Evolutionary conservation across 2,329 filamentous ascomycete genomes (phyloP), one percentile per base, ranked within the genome.

Genomic region (Colletotrichum melonis): DNA sequence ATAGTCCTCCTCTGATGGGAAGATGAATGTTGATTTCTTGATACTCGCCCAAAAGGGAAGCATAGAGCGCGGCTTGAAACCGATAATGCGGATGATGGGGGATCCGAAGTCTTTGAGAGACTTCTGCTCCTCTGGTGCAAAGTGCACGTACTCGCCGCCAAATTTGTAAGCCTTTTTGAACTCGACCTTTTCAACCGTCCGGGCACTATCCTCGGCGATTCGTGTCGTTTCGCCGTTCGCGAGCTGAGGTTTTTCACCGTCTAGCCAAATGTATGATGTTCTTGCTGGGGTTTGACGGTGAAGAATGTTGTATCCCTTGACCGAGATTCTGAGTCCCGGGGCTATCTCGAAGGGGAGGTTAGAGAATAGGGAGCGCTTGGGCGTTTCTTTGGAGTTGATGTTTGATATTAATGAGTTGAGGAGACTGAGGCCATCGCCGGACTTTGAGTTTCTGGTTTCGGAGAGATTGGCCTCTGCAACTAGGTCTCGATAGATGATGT

Each of bases 121-220:
- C 71, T 92, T 92, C 73, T 96, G 91, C 81, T 99, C 96, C 42
- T 98, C 95, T 0, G 92, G 89, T 0, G 92, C 92, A 81, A 99
- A 99, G 62, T 93, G 89, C 59, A 99, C 91, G 60, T 95, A 95
- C 76, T 97, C 94, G 52, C 95, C 95, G 14, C 96, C 97, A 79
- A 98, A 98, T 78, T 97, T 98, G 86, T 97, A 99, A 0, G 96
- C 97, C 82, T 97, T 98, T 72, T 93, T 93, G 24, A 97, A 90
- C 78, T 98, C 95, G 3, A 84, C 85, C 77, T 95, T 95, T 75
- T 97, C 92, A 0, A 98, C 91, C 0, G 91, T 90, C 49, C 92
- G 89, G 2, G 92, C 90, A 22, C 92, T 95, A 77, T 97, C 94
- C 74, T 95, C 93, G 4, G 94, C 92, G 68, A 95, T 88, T 69